Evolutionary conservation across 495 filamentous ascomycete genomes (phyloP).

Genomic region (Bryoglossum gracile): DNA sequence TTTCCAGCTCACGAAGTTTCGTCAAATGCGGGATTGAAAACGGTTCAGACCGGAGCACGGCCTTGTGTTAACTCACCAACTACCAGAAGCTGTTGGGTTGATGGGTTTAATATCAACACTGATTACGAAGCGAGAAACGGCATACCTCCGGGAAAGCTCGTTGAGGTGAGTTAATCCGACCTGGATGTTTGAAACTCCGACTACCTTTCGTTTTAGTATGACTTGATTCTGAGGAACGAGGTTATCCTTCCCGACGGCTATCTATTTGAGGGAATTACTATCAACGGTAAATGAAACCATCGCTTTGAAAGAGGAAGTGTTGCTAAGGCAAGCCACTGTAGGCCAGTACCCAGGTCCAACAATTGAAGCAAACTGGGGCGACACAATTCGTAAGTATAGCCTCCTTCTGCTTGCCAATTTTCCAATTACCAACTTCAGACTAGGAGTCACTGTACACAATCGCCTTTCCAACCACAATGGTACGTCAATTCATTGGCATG

Average conservation of each 20-base stretch:
- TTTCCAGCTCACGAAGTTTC: neutral
- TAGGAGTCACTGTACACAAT: slow-evolving; percentile 25
- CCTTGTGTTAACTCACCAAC: neutral
- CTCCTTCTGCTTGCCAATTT: neutral
- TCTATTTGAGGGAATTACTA: slow-evolving; percentile 27
- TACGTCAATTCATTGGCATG: slow-evolving; percentile 42
- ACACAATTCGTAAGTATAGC: slow-evolving; percentile 25
- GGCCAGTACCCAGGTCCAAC: slow-evolving; percentile 31
- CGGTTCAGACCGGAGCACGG: neutral
- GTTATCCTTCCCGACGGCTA: slow-evolving; percentile 41
- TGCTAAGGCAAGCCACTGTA: no score
- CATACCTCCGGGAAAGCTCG: neutral
- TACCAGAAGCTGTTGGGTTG: neutral
- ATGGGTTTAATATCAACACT: neutral
- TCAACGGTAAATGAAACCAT: slow-evolving; percentile 40
- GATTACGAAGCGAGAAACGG: neutral
- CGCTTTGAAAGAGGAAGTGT: no score
- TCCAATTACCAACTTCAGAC: neutral
- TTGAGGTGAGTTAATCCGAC: neutral
- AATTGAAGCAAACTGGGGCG: slow-evolving; percentile 31
- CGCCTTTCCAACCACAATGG: slow-evolving; percentile 18
- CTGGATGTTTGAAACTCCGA: neutral
- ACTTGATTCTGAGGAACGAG: slow-evolving; percentile 17
- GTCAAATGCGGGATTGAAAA: neutral
- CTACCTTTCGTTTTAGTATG: neutral